Conservation (phyloP, 495 filamentous ascomycete genomes). For the Penicillium fimorum region DNA sequence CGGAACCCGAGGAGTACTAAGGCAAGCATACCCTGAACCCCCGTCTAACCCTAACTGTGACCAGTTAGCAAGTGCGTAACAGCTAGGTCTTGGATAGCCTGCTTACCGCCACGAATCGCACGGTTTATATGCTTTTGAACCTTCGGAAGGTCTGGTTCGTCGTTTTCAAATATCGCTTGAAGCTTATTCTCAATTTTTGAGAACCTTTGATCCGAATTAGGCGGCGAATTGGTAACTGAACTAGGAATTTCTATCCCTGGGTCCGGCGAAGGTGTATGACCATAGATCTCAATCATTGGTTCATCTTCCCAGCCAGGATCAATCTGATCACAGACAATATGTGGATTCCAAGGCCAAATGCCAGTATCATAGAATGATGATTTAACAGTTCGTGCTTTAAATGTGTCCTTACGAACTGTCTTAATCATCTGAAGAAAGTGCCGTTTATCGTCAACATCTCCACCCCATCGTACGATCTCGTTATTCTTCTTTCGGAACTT, state of each 20-base stretch:
- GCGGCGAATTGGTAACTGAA: no score
- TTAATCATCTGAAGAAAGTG: no score
- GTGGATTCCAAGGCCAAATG: background rate
- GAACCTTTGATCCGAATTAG: no score
- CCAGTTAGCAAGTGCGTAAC: no score
- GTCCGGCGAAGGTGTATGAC: background rate
- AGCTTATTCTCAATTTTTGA: background rate
- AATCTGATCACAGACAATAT: background rate
- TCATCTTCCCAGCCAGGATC: background rate
- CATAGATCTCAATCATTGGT: background rate
- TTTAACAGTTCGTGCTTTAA: background rate
- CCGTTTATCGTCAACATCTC: no score
- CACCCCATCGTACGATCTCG: no score
- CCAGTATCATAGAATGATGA: background rate
- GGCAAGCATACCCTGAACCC: no score
- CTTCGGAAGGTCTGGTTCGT: background rate
- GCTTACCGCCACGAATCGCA: background rate
- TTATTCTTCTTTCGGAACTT: no score
- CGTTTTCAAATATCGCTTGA: background rate
- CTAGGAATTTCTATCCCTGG: no score
- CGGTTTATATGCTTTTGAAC: background rate
- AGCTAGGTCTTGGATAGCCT: background rate
- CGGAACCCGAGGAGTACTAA: no score
- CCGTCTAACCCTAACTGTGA: no score
- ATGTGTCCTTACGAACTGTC: background rate